A percentile compares a stretch with the other conserved stretches of the same genome.
These are phyloP conservation scores for Triangularia setosa DNA, from an alignment of 2,329 filamentous ascomycete species.

Conservation along the genomic window DNA sequence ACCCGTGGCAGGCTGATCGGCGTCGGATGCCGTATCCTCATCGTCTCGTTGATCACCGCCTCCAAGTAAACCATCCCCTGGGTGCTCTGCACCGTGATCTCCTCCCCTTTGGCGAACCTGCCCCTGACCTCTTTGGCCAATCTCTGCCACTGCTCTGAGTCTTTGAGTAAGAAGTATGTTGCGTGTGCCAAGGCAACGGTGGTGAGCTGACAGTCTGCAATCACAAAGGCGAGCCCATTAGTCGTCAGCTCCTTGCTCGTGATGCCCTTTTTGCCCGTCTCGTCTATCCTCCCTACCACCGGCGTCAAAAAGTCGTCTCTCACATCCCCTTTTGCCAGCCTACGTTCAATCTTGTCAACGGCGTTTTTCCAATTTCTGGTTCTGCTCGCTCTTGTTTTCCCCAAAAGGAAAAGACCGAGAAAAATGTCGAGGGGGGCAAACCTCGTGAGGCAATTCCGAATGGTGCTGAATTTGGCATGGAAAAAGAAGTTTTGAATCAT, in stretches of 20 bases:
- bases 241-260: constrained; percentile 7
- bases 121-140: constrained; percentile 12
- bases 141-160: background rate
- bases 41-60: constrained; percentile 11
- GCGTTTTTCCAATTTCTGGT: constrained; percentile 7
- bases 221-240: constrained; percentile 6
- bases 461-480: constrained; percentile 8
- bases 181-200: constrained; percentile 9
- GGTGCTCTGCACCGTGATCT: constrained; percentile 6
- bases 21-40: constrained; percentile 12
- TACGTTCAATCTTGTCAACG: constrained; percentile 3
- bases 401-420: constrained; percentile 7
- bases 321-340: constrained; percentile 1
- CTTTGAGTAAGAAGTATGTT: constrained; percentile 10
- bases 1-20: constrained; percentile 5
- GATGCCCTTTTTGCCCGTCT: background rate
- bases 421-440: constrained; percentile 14
- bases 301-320: constrained; percentile 1
- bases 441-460: background rate
- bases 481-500: constrained; percentile 5
- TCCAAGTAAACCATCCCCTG: constrained; percentile 10
- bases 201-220: constrained; percentile 17
- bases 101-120: background rate
- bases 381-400: constrained; percentile 4
- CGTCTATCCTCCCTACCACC: constrained; percentile 4